Evolutionary conservation across 2,329 filamentous ascomycete genomes (phyloP), one percentile per base, ranked within the genome.

Genomic region (Triangularia verruculosa): DNA sequence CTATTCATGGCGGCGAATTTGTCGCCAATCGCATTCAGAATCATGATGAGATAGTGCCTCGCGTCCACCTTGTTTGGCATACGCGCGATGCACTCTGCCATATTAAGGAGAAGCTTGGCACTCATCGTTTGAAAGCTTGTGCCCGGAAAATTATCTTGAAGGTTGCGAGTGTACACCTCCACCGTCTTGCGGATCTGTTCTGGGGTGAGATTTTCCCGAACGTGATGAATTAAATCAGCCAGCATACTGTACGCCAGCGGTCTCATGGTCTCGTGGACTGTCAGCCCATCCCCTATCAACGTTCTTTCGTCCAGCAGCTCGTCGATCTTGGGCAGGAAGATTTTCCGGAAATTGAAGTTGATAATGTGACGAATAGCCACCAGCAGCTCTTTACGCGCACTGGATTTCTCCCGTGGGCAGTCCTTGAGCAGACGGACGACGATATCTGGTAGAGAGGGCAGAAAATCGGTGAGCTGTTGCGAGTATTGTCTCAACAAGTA

Each of bases 111-210:
- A 2, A 99, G 82, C 76, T 98, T 99, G 0, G 95, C 96, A 71
- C 95, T 98, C 95, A 99, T 99, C 0, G 95, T 99, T 76, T 99
- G 96, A 74, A 99, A 99, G 76, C 94, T 99, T 0, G 96, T 98
- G 8, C 96, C 96, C 0, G 95, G 96, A 67, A 97, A 97, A 67
- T 92, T 92, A 75, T 98, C 95, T 72, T 97, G 93, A 22, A 99
- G 80, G 72, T 98, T 98, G 73, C 90, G 92, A 1, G 96, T 98
- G 76, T 99, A 99, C 3, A 99, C 95, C 74, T 97, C 92, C 9
- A 99, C 93, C 0, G 96, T 98, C 73, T 93, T 91, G 55, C 93
- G 88, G 67, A 99, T 99, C 78, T 98, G 95, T 69, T 94, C 90
- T 9, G 92, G 90, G 22, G 86, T 88, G 22, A 99, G 80, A n/a